phyloP scores from a whole-genome alignment of 2,329 filamentous ascomycete genomes.

The Sporothrix mexicana region DNA sequence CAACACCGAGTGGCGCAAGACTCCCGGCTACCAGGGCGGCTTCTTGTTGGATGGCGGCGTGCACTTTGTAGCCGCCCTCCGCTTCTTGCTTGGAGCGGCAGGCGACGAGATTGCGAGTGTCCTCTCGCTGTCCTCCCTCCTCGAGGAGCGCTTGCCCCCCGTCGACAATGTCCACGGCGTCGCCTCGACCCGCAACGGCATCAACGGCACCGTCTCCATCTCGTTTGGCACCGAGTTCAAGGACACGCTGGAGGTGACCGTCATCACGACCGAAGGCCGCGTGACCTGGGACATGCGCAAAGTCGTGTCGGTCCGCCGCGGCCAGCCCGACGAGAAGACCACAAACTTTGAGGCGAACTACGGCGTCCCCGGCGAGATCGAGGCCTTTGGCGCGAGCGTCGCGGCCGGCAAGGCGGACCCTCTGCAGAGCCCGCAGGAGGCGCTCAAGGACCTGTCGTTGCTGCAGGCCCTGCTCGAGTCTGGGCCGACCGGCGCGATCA shows the following conservation, averaged over 20 bases:
- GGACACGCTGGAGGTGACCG: slow-evolving; percentile 38
- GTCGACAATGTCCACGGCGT: slow-evolving; percentile 70
- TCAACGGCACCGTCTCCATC: slow-evolving; percentile 40
- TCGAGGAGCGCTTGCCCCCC: slow-evolving; percentile 64
- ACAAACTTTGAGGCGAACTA: slow-evolving; percentile 28
- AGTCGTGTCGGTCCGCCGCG: slow-evolving; percentile 37
- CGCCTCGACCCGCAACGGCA: slow-evolving; percentile 40
- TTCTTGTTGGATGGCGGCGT: slow-evolving; percentile 79
- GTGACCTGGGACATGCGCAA: slow-evolving; percentile 40
- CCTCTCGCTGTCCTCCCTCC: slow-evolving; percentile 60
- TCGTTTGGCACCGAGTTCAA: slow-evolving; percentile 46
- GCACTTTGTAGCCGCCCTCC: slow-evolving; percentile 69
- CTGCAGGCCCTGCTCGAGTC: slow-evolving; percentile 44
- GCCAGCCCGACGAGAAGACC: slow-evolving; percentile 1
- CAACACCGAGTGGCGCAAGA: slow-evolving; percentile 65
- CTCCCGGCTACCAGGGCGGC: slow-evolving; percentile 73
- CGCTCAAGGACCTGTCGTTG: slow-evolving; percentile 43
- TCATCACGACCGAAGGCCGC: slow-evolving; percentile 42
- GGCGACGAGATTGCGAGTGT: slow-evolving; percentile 53
- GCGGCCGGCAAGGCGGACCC: slow-evolving; percentile 38
- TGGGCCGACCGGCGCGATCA: slow-evolving; percentile 37
- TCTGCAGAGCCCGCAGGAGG: slow-evolving; percentile 42
- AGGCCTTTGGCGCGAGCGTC: slow-evolving; percentile 42
- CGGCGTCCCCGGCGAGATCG: slow-evolving; percentile 43
- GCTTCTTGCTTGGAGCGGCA: slow-evolving; percentile 59